These are phyloP conservation scores for Alnus glutinosa DNA, from an alignment of 306 rosid genomes.

Conservation along the genomic window DNA sequence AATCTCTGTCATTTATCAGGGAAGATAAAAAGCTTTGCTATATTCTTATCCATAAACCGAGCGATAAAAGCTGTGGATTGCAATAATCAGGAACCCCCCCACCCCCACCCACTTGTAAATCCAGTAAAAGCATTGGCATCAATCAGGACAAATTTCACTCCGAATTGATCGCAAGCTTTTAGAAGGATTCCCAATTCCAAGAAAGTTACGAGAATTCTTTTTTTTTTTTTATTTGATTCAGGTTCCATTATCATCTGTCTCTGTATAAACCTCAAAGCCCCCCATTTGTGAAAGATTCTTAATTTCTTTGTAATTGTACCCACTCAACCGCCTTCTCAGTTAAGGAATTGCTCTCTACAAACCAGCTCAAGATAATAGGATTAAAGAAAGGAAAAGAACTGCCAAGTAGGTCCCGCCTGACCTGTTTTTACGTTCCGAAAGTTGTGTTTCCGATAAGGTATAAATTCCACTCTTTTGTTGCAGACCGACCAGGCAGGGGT, in stretches of 20 bases:
- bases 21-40: no score
- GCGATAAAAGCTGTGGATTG: no score
- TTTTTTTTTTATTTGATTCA: neutral
- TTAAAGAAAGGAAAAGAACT: neutral
- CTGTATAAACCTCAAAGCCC: neutral
- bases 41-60: no score
- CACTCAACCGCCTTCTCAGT: neutral
- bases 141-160: neutral
- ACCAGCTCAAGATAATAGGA: neutral
- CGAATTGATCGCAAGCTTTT: neutral
- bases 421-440: slow-evolving; percentile 22
- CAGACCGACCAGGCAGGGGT: slow-evolving; percentile 2
- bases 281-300: neutral
- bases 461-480: slow-evolving; percentile 30
- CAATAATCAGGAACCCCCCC: neutral
- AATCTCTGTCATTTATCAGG: no score
- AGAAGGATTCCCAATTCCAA: neutral
- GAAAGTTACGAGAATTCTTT: neutral
- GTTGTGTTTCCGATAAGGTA: slow-evolving; percentile 35
- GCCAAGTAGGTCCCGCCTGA: neutral
- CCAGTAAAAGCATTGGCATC: neutral
- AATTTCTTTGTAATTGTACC: no score
- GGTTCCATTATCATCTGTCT: neutral
- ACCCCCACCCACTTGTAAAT: neutral
- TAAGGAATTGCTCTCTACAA: neutral